Percentiles rank a stretch among this genome's conserved stretches.
phyloP scores from a whole-genome alignment of 2,329 filamentous ascomycete species.

The Byssothecium circinans region DNA sequence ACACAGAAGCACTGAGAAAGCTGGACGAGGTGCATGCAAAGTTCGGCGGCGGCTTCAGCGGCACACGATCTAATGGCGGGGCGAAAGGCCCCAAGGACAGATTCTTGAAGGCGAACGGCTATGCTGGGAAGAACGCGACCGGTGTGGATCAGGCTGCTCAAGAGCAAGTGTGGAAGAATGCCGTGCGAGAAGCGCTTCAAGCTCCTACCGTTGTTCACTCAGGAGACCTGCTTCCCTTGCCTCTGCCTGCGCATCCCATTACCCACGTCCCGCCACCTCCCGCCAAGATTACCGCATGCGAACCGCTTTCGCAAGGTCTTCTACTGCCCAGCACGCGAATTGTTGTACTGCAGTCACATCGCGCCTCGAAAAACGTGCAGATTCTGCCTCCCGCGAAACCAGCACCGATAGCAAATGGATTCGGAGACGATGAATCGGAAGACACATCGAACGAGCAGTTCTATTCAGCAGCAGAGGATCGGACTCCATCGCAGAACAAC shows the following conservation, averaged over 20 bases:
- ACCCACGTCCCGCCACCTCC: constrained; percentile 83
- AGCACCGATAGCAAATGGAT: constrained; percentile 60
- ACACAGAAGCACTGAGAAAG: constrained; percentile 76
- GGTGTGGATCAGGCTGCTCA: constrained; percentile 27
- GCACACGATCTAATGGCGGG: constrained; percentile 36
- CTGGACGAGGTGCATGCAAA: constrained; percentile 81
- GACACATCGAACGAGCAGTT: constrained; percentile 90
- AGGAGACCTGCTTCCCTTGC: constrained; percentile 79
- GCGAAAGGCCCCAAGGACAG: constrained; percentile 32
- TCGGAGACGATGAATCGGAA: constrained; percentile 73
- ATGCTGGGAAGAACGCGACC: constrained; percentile 17
- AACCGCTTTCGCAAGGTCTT: constrained; percentile 88
- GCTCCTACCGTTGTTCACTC: constrained; percentile 76
- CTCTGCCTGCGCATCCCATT: constrained; percentile 76
- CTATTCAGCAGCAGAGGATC: constrained; percentile 85
- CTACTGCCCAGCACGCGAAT: constrained; percentile 78
- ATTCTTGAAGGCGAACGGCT: constrained; percentile 43
- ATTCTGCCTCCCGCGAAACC: constrained; percentile 46
- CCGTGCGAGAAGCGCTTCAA: constrained; percentile 72
- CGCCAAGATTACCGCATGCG: constrained; percentile 87
- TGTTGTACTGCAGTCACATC: constrained; percentile 69
- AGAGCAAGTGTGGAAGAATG: constrained; percentile 41
- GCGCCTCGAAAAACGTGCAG: constrained; percentile 54
- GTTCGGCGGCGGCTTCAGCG: constrained; percentile 68
- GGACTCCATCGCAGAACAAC: constrained; percentile 40